Conservation (phyloP, 2,329 filamentous ascomycete species). For the Xylariaceae sp. region DNA sequence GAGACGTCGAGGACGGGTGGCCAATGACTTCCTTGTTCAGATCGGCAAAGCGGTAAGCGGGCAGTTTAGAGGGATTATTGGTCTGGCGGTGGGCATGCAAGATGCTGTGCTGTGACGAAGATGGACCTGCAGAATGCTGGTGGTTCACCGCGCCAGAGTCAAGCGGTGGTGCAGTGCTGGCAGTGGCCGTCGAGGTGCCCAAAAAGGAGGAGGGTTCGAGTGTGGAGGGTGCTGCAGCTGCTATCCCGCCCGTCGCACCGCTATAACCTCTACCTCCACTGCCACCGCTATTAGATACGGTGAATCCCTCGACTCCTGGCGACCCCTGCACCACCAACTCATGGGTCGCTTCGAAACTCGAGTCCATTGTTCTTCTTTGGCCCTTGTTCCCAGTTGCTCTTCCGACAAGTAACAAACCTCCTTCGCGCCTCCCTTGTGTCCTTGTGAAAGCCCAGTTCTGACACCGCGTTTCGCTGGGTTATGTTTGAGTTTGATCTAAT, state of each 20-base stretch:
- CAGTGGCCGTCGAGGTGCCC: constrained; percentile 1
- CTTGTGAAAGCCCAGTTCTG: no score
- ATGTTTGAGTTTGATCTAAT: no score
- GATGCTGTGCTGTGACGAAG: constrained; percentile 13
- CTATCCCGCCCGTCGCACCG: neutral
- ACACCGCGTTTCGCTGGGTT: no score
- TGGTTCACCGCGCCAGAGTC: no score
- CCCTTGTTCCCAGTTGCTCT: constrained; percentile 3
- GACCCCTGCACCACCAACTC: constrained; percentile 10
- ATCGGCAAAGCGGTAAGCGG: constrained; percentile 54
- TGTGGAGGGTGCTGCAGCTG: constrained; percentile 4
- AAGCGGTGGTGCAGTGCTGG: constrained; percentile 4
- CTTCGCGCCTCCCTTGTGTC: neutral
- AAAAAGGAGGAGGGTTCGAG: constrained; percentile 4
- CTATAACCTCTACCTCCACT: neutral
- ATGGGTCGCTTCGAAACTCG: constrained; percentile 13
- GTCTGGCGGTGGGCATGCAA: constrained; percentile 50
- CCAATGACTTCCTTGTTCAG: constrained; percentile 38
- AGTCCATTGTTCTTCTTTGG: constrained; percentile 14
- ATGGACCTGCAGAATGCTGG: constrained; percentile 2
- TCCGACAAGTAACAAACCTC: constrained; percentile 1
- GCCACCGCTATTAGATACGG: neutral
- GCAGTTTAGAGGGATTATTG: constrained; percentile 55
- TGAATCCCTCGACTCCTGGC: constrained; percentile 3
- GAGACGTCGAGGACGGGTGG: constrained; percentile 35